Base-by-base conservation (phyloP, 129 eudicot genomes). In the Solidago caesia region DNA sequence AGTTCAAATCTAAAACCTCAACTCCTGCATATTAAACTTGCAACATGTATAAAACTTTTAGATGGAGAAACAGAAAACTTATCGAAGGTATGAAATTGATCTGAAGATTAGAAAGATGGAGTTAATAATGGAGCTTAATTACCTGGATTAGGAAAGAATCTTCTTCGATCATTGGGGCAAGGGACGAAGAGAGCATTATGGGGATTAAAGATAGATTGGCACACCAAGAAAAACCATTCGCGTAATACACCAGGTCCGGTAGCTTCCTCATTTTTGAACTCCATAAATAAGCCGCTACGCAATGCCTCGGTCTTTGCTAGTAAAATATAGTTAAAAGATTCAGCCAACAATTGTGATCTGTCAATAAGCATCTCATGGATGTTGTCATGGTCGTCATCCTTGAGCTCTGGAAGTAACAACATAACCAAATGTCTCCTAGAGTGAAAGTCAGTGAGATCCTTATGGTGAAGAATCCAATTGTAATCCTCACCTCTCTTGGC, bases 141-240 rank as follows among this genome's bases (percentile, higher is more conserved):
- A 89, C 97, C 96, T 53, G 96, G 91, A 89, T 87, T 92, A 8
- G 93, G 96, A 57, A 74, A 89, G 75, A 92, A 92, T 82, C 96
- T 85, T 75, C 92, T 81, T 43, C 87, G 88, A 73, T 92, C 97
- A 65, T 82, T 80, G 25, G 97, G 91, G 81, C 96, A 92, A 72
- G 91, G 83, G 7, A 83, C 79, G 75, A 92, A 92, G 15, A 89
- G 86, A 45, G 88, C 93, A 76, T 82, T 83, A 61, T 92, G 84
- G 44, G 89, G 93, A 77, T 89, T 79, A 73, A 92, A 92, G 42
- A 92, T 85, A 49, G 85, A 96, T 75, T 74, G 92, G 71, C 97
- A 92, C n/a, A 87, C 97, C 76, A 89, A 84, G 84, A 84, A 73
- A 84, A 87, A 92, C 97, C 97, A 92, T 83, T 92, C 97, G 26